Evolutionary conservation across 2,329 filamentous ascomycete species (phyloP).

Genomic region (Davidsoniella australis): DNA sequence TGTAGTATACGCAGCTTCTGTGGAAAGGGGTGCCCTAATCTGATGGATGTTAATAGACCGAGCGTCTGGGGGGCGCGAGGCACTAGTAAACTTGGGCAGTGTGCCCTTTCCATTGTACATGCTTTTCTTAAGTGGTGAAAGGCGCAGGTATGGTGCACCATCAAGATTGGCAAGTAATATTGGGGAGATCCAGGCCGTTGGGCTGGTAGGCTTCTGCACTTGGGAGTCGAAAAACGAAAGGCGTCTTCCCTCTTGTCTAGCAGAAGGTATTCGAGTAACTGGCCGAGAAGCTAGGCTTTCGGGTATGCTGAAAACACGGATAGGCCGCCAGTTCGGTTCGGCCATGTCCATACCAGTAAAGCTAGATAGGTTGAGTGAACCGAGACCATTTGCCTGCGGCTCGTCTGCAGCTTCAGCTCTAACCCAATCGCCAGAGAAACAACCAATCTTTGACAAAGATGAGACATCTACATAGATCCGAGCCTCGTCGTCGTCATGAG

Average conservation of each 20-base stretch:
- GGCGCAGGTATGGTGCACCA: conserved; percentile 57
- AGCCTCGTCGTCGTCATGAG: conserved; percentile 71
- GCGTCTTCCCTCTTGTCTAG: conserved; percentile 31
- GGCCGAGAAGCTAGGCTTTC: conserved; percentile 50
- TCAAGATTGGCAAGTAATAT: conserved; percentile 75
- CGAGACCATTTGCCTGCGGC: conserved; percentile 50
- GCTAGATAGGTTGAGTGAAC: conserved; percentile 48
- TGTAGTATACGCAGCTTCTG: conserved; percentile 69
- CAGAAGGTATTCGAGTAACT: conserved; percentile 42
- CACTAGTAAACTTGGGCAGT: conserved; percentile 37
- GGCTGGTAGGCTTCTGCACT: conserved; percentile 39
- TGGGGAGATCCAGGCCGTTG: conserved; percentile 62
- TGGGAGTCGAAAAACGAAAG: conserved; percentile 53
- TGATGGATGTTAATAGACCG: conserved; percentile 76
- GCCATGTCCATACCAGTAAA: conserved; percentile 39
- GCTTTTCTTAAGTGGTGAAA: conserved; percentile 49
- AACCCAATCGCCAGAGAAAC: conserved; percentile 96
- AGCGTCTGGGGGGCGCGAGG: conserved; percentile 40
- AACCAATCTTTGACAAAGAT: conserved; percentile 74
- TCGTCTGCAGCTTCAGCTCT: conserved; percentile 63
- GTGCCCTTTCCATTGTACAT: conserved; percentile 33
- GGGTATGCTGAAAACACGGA: conserved; percentile 75
- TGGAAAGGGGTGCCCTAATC: conserved; percentile 74
- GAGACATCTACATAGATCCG: conserved; percentile 82
- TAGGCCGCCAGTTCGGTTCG: conserved; percentile 56